Percentiles rank a stretch among this genome's conserved stretches.
Conservation (phyloP, 768 basidiomycete genomes). For the Lentinula sp. region DNA sequence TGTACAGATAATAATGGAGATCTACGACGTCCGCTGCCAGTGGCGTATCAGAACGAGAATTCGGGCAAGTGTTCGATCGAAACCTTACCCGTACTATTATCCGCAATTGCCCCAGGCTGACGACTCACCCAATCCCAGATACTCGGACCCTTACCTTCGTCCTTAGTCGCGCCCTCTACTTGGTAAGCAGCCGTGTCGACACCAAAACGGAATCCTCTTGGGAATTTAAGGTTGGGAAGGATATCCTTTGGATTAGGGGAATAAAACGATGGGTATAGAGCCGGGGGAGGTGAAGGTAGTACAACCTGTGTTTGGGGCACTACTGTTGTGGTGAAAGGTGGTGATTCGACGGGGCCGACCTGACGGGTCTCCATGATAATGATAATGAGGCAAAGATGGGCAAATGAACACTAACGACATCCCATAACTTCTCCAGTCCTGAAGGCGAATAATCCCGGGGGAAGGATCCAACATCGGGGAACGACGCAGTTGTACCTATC, state of each 20-base stretch:
- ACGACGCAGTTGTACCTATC: constrained; percentile 8
- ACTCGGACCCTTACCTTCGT: constrained; percentile 41
- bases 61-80: neutral
- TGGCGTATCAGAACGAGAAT: neutral
- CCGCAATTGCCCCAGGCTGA: constrained; percentile 33
- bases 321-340: constrained; percentile 40
- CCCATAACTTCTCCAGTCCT: constrained; percentile 35
- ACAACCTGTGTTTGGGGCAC: constrained; percentile 29
- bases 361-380: constrained; percentile 9
- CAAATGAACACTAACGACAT: constrained; percentile 22
- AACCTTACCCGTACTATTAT: constrained; percentile 36
- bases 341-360: constrained; percentile 38
- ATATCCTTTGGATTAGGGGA: constrained; percentile 36
- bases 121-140: constrained; percentile 45
- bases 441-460: constrained; percentile 31
- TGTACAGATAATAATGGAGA: constrained; percentile 49
- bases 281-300: constrained; percentile 37
- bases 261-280: constrained; percentile 41
- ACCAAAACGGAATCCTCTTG: constrained; percentile 43
- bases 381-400: neutral
- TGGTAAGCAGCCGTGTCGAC: constrained; percentile 49
- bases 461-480: constrained; percentile 35
- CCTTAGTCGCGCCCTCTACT: constrained; percentile 46
- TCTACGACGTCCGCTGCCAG: constrained; percentile 37
- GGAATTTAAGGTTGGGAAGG: constrained; percentile 38